Evolutionary conservation across 306 rosid species (phyloP).

Genomic region (Fragaria nilgerrensis): DNA sequence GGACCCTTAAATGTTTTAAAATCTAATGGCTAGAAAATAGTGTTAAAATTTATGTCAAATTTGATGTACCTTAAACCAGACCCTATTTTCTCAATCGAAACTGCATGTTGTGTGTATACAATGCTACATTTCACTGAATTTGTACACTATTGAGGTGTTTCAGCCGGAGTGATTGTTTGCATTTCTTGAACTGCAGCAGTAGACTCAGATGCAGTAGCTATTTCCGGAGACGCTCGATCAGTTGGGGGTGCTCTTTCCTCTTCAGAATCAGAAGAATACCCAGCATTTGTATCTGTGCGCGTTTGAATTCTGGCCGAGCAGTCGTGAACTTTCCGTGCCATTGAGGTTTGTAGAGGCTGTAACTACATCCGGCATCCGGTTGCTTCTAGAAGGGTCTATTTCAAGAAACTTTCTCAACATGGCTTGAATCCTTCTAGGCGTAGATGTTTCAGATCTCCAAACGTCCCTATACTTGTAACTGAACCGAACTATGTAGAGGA

Average conservation of each 20-base stretch:
- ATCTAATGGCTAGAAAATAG: no score
- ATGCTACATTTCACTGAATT: no score
- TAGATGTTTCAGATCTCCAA: constrained; percentile 11
- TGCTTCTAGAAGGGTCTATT: not conserved
- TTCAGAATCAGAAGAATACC: not conserved
- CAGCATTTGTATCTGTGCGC: not conserved
- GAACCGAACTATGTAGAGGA: constrained; percentile 28
- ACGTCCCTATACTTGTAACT: constrained; percentile 28
- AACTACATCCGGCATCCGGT: not conserved
- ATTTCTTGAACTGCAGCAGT: not conserved
- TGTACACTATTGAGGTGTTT: no score
- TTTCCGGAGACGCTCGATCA: not conserved
- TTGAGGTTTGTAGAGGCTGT: no score
- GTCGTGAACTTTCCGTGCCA: no score
- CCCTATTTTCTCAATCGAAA: no score
- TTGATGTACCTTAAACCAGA: no score
- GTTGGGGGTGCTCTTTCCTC: not conserved
- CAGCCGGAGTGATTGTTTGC: no score
- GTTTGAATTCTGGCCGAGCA: not conserved
- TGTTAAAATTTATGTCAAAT: no score
- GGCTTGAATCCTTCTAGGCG: constrained; percentile 22
- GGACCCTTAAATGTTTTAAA: no score
- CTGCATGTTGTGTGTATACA: no score
- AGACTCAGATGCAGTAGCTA: not conserved
- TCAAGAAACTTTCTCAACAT: constrained; percentile 14